Conservation (phyloP, 2,329 filamentous ascomycete genomes). For the Diaporthe vexans region DNA sequence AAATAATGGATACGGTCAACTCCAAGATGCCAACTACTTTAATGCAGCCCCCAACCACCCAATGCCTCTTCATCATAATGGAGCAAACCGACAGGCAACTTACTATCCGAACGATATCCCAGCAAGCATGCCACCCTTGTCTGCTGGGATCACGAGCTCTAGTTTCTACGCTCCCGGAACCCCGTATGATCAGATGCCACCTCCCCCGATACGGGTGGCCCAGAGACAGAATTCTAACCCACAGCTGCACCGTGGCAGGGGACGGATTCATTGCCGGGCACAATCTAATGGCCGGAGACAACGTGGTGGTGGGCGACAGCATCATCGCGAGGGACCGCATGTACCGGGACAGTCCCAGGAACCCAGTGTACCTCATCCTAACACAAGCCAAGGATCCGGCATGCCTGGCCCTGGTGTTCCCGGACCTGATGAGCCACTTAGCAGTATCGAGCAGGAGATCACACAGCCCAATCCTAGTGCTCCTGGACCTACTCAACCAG, state of each 20-base stretch:
- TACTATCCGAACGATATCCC: background rate
- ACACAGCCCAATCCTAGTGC: too few relatives aligned
- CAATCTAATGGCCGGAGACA: too few relatives aligned
- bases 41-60: too few relatives aligned
- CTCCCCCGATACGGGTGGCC: too few relatives aligned
- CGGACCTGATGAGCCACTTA: too few relatives aligned
- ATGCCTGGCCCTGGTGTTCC: too few relatives aligned
- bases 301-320: too few relatives aligned
- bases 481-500: too few relatives aligned
- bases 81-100: background rate
- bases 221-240: background rate
- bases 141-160: background rate
- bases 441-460: too few relatives aligned
- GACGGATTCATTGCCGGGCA: too few relatives aligned
- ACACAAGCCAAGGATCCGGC: too few relatives aligned
- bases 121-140: background rate
- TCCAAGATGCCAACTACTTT: rapidly evolving
- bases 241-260: background rate
- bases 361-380: too few relatives aligned
- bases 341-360: background rate
- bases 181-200: background rate
- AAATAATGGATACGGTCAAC: background rate
- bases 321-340: background rate
- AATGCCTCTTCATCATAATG: rapidly evolving
- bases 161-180: rapidly evolving